Evolutionary conservation across 169 alveolate genomes (phyloP).

Genomic region (Eimeria zaria): DNA sequence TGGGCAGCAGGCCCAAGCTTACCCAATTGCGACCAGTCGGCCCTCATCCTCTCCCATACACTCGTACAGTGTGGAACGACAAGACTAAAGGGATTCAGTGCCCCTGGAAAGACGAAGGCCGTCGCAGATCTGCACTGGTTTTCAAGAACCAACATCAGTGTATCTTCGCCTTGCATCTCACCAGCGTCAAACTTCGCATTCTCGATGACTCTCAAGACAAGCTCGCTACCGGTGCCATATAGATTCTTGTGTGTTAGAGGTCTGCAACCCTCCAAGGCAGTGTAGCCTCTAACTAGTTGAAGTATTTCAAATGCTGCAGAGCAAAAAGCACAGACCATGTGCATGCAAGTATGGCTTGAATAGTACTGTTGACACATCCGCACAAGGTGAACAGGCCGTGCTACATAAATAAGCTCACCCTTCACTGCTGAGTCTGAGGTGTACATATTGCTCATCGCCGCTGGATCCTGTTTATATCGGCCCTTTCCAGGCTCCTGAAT

Average conservation of each 20-base stretch:
- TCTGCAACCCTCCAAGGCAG: constrained; percentile 40
- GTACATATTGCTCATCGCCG: constrained; percentile 40
- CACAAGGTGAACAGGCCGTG: not conserved
- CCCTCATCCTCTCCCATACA: constrained; percentile 25
- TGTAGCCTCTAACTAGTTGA: constrained; percentile 34
- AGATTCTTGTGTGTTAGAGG: constrained; percentile 49
- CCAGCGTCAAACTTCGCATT: constrained; percentile 20
- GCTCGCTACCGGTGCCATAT: constrained; percentile 47
- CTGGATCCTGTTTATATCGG: constrained; percentile 21
- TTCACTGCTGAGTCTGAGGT: constrained; percentile 43
- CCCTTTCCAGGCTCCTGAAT: constrained; percentile 28
- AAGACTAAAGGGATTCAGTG: not conserved
- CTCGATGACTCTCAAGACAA: constrained; percentile 38
- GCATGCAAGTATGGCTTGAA: not conserved
- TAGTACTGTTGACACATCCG: not conserved
- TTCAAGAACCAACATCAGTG: constrained; percentile 29
- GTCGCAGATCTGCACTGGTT: constrained; percentile 59
- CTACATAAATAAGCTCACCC: not conserved
- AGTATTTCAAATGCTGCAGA: constrained; percentile 49
- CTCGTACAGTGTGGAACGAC: constrained; percentile 28
- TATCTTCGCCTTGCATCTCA: constrained; percentile 41
- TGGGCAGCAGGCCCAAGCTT: not conserved
- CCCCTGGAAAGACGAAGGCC: constrained; percentile 19
- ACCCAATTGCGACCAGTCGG: constrained; percentile 74
- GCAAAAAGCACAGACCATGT: not conserved